Evolutionary conservation across 306 rosid species (phyloP).

Genomic region (Vigna angularis): DNA sequence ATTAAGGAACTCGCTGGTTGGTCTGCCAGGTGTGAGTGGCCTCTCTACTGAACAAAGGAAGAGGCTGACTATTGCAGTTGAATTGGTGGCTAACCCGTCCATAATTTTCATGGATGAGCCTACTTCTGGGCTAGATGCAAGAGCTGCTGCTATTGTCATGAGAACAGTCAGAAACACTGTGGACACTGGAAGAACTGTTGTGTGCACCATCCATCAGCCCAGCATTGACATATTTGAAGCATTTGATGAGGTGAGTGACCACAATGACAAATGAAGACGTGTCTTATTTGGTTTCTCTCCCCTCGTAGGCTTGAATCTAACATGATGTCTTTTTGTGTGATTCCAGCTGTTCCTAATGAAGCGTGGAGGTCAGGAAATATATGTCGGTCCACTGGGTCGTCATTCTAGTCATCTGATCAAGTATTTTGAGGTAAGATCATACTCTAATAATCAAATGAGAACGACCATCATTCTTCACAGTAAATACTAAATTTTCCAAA

Average conservation of each 20-base stretch:
- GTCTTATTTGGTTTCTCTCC: not conserved
- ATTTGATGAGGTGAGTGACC: conserved; percentile 65
- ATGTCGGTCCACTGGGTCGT: conserved; percentile 77
- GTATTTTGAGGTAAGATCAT: conserved; percentile 57
- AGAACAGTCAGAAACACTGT: conserved; percentile 90
- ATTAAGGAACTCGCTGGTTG: conserved; percentile 74
- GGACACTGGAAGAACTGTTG: conserved; percentile 90
- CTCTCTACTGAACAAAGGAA: conserved; percentile 91
- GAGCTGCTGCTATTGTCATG: conserved; percentile 97
- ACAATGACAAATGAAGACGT: not conserved
- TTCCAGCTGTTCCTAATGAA: conserved; percentile 69
- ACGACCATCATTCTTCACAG: not conserved
- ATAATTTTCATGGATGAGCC: conserved; percentile 98
- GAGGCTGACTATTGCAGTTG: conserved; percentile 88
- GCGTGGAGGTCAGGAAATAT: conserved; percentile 80
- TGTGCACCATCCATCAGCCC: conserved; percentile 95
- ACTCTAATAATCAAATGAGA: not conserved
- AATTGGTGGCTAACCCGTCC: conserved; percentile 90
- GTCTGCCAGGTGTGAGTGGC: conserved; percentile 87
- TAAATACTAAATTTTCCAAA: conserved; percentile 20
- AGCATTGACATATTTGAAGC: conserved; percentile 91
- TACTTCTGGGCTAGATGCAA: conserved; percentile 90
- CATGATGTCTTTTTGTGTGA: conserved; percentile 3
- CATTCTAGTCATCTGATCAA: conserved; percentile 65
- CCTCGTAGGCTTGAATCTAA: conserved; percentile 27